phyloP scores from a whole-genome alignment of 169 alveolate genomes.

The Cryptosporidium meleagridis region DNA sequence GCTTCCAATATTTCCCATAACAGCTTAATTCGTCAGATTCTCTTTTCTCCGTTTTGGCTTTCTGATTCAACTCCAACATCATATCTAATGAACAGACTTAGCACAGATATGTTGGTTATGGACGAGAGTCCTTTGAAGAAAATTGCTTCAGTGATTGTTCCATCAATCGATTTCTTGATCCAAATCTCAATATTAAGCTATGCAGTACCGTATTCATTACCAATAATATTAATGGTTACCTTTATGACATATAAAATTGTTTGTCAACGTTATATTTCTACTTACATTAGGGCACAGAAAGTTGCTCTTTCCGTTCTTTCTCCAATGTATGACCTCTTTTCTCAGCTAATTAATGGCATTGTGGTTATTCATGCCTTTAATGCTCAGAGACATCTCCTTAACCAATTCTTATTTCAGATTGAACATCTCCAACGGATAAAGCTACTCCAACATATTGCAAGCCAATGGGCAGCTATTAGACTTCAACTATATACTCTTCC shows the following conservation, averaged over 20 bases:
- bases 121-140: conserved; percentile 60
- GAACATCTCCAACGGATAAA: conserved; percentile 67
- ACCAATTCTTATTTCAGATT: conserved; percentile 44
- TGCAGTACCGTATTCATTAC: conserved; percentile 32
- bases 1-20: conserved; percentile 63
- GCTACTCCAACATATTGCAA: conserved; percentile 57
- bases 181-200: conserved; percentile 45
- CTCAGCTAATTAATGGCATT: conserved; percentile 57
- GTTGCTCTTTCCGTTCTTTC: conserved; percentile 47
- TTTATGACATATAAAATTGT: conserved; percentile 34
- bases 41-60: conserved; percentile 60
- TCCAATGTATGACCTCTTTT: conserved; percentile 57
- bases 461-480: conserved; percentile 75
- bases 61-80: conserved; percentile 53
- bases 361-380: conserved; percentile 41
- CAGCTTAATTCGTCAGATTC: background rate
- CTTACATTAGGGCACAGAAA: conserved; percentile 58
- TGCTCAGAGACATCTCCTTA: conserved; percentile 29
- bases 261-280: conserved; percentile 32
- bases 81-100: conserved; percentile 45
- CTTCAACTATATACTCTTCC: conserved; percentile 63
- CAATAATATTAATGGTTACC: conserved; percentile 32
- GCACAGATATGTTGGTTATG: conserved; percentile 64
- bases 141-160: conserved; percentile 71
- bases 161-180: conserved; percentile 37